Percentiles rank a stretch among this genome's conserved stretches.
Conservation (phyloP, 352 stramenopile species). For the Blastocystis sp. region DNA sequence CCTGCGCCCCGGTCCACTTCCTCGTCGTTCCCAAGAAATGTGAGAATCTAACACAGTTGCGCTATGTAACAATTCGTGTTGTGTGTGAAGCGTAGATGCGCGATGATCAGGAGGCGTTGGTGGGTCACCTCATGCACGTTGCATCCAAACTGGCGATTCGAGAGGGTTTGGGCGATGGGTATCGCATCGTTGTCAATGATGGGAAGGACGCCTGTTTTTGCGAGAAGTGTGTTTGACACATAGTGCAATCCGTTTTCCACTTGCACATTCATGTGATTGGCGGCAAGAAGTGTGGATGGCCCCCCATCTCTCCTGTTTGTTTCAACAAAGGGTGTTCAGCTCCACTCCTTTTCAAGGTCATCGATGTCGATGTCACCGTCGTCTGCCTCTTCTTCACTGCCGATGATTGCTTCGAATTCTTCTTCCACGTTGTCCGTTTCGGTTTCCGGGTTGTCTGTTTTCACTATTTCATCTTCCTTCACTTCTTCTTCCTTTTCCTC, state of each 20-base stretch:
- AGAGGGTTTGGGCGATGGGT: slow-evolving; percentile 52
- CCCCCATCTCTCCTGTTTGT: slow-evolving; percentile 28
- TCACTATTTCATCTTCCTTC: slow-evolving; percentile 14
- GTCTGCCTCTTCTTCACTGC: not conserved
- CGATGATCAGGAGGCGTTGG: slow-evolving; percentile 56
- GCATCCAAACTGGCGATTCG: slow-evolving; percentile 48
- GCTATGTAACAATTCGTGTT: slow-evolving; percentile 8
- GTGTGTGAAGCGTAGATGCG: slow-evolving; percentile 11
- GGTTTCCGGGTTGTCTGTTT: not conserved
- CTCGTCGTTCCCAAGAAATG: slow-evolving; percentile 64
- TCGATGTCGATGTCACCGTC: slow-evolving; percentile 61
- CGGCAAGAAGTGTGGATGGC: slow-evolving; percentile 62
- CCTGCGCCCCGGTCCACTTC: slow-evolving; percentile 33
- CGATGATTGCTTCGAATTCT: slow-evolving; percentile 50
- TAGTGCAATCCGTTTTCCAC: slow-evolving; percentile 66
- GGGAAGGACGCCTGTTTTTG: slow-evolving; percentile 26
- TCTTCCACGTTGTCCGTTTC: slow-evolving; percentile 12
- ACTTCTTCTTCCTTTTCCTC: slow-evolving; percentile 36
- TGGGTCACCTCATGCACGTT: slow-evolving; percentile 54
- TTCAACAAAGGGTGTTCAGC: slow-evolving; percentile 13
- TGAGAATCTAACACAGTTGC: slow-evolving; percentile 55
- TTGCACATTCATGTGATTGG: slow-evolving; percentile 57
- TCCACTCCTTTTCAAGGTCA: slow-evolving; percentile 68
- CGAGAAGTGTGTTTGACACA: not conserved
- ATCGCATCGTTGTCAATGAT: slow-evolving; percentile 63